Evolutionary conservation across 371 early-diverging fungal genomes (phyloP), one percentile per base, ranked within the genome.

Genomic region (Lichtheimia ornata): DNA sequence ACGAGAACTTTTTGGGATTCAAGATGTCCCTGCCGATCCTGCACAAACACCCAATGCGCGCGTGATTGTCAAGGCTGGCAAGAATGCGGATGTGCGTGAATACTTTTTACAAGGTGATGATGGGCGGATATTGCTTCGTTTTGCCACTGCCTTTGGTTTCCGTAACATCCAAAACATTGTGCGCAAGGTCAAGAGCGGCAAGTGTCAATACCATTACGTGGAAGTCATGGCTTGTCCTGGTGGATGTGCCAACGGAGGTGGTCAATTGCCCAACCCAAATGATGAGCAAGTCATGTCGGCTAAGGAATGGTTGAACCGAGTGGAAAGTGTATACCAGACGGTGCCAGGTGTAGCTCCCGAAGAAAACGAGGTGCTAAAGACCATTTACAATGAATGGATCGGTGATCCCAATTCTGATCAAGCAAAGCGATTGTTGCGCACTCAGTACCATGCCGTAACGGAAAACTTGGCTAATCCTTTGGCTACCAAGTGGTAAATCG

Each of bases 141-240:
- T 96, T 79, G 95, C 93, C 0, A 78, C 89, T 0, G 92, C 92
- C 0, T 97, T 97, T 73, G 98, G 99, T 2, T 98, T 98, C 81
- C 84, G 96, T 25, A 96, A 98, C 69, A 93, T 98, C 63, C 98
- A 98, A 74, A 97, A 95, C 61, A 70, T 96, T 53, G 93, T 97
- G 17, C 90, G 97, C 18, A 94, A 91, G 64, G 74, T 91, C 53
- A 93, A 93, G 60, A 81, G 79, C 1, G 84, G 86, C 28, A 84
- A 85, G 52, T 79, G 84, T 18, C 72, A 71, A 1, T 95, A 91
- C 70, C 90, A 97, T 65, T 98, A 89, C 67, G 91, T 97, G 1
- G 98, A 98, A 67, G 93, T 98, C n/a, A 95, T 95, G 95, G 97
- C 97, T 7, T 96, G 97, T 71, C 97, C 97, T 47, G 95, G 92